Percentiles rank a stretch among this genome's conserved stretches.
Conservation (phyloP, 2,329 filamentous ascomycete genomes). For the Beauveria pseudobassiana region DNA sequence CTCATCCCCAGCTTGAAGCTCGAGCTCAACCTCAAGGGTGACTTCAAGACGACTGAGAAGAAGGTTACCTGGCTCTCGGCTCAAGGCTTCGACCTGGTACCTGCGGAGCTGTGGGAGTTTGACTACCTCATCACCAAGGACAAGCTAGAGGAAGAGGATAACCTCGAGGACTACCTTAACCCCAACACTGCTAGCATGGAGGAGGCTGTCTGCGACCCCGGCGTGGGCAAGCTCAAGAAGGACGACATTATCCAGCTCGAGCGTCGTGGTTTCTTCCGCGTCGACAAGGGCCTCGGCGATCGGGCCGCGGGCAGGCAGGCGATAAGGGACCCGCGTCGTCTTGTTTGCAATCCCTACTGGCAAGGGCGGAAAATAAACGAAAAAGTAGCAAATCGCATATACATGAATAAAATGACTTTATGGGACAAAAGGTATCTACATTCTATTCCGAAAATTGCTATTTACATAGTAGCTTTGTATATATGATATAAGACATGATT, state of each 20-base stretch:
- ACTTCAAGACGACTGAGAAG: constrained; percentile 93
- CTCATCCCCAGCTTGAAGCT: constrained; percentile 60
- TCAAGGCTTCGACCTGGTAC: constrained; percentile 67
- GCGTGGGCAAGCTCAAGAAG: constrained; percentile 68
- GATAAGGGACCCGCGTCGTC: constrained; percentile 40
- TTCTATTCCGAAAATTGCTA: neutral
- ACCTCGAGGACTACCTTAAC: constrained; percentile 76
- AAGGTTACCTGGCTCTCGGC: constrained; percentile 90
- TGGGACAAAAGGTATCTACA: neutral
- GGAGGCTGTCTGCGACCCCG: constrained; percentile 71
- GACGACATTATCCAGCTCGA: constrained; percentile 95
- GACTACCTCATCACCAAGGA: constrained; percentile 95
- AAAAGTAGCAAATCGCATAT: neutral
- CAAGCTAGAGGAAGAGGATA: constrained; percentile 81
- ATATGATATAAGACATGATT: neutral
- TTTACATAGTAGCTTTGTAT: neutral
- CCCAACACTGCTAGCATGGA: constrained; percentile 66
- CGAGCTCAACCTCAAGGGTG: constrained; percentile 84
- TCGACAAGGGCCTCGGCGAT: constrained; percentile 57
- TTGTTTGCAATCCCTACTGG: constrained; percentile 53
- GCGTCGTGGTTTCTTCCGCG: constrained; percentile 83
- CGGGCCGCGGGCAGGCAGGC: constrained; percentile 43
- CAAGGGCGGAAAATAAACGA: constrained; percentile 34
- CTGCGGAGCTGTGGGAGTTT: constrained; percentile 85
- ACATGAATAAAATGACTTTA: constrained; percentile 5